Base-by-base conservation (phyloP, 2,329 filamentous ascomycete genomes). In the Hysterium pulicare region DNA sequence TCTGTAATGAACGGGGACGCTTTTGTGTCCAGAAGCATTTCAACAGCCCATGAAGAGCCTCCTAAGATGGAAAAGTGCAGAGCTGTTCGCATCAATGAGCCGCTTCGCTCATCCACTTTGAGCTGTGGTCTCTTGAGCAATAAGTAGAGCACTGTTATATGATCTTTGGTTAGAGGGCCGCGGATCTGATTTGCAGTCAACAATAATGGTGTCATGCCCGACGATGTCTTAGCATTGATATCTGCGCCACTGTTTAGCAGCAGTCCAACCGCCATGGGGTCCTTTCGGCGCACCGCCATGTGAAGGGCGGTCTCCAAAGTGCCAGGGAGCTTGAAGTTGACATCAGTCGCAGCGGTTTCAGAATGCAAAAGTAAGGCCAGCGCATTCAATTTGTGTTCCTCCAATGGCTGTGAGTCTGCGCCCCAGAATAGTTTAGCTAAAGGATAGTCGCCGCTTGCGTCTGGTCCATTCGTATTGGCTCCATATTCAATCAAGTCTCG, bases 231-330 rank as follows among this genome's bases (percentile, higher is more conserved):
- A 3, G 40, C 43, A 20, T 42, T 46, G 17, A 42, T 40, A 15
- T 46, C 28, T 4, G 40, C 43, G 13, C 28, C 28, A 13, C 26
- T 43, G 40, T 42, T 19, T 9, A 46, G 26, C n/a, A 46, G 33
- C 43, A 46, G 42, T 6, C 31, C 39, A 1, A 32, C 34, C 13
- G 43, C 43, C 17, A 21, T 28, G 5, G 34, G 15, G 21, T 41
- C 40, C 15, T 35, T 22, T 2, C 43, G 22, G 11, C 40, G 33
- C 11, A 46, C 40, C 0, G 43, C 43, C 16, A 46, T 11, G 13
- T 46, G 43, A 8, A 46, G 28, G 11, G 40, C 39, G 4, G 39
- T 46, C n/a, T 46, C 33, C 4, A 26, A 40, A 11, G 40, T 46
- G 6, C 33, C 43, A 9, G 19, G 33, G 11, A 30, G 8, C 13